Evolutionary conservation across 2,329 filamentous ascomycete genomes (phyloP), one percentile per base, ranked within the genome.

Genomic region (Myriosclerotinia curreyana): DNA sequence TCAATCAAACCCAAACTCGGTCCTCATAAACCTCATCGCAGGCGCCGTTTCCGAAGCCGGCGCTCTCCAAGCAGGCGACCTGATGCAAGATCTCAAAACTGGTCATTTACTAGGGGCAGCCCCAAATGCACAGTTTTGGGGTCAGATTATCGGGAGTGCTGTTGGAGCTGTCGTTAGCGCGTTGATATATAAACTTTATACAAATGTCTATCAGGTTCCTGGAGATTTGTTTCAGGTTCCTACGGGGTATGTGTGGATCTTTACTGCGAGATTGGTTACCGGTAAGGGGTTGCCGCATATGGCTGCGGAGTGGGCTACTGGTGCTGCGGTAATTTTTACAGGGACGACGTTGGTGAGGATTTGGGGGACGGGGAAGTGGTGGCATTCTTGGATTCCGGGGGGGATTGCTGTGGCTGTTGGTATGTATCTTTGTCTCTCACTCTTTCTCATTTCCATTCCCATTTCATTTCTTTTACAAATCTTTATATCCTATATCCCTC

Each of bases 81-180:
- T 99, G 63, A 91, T 99, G 84, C 95, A 99, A 75, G 95, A 99
- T 74, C 83, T 99, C 38, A 99, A 99, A 76, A 97, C 95, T 0
- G 95, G 95, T 0, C 93, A 99, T 76, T 79, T 99, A 0, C 83
- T 99, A 0, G 93, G 94, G 14, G 95, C 95, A 0, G 90, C 92
- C 4, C 95, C 95, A 0, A 95, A 90, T 71, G 95, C 95, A 0
- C 95, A 99, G 73, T 99, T 99, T 75, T 97, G 91, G 82, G 95
- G 95, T 0, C 95, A 99, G 74, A 85, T 98, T 25, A 93, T 99
- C 61, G 95, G 95, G 5, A 91, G 89, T 44, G 88, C 91, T 0
- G 86, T 91, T 2, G 95, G 95, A 1, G 93, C 95, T 0, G 82
- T 98, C 14, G 83, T 96, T 7, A 94, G 90, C 66, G 92, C 94